Base-by-base conservation (phyloP, 1,284 basidiomycete species). In the Ustilago xerochloae region DNA sequence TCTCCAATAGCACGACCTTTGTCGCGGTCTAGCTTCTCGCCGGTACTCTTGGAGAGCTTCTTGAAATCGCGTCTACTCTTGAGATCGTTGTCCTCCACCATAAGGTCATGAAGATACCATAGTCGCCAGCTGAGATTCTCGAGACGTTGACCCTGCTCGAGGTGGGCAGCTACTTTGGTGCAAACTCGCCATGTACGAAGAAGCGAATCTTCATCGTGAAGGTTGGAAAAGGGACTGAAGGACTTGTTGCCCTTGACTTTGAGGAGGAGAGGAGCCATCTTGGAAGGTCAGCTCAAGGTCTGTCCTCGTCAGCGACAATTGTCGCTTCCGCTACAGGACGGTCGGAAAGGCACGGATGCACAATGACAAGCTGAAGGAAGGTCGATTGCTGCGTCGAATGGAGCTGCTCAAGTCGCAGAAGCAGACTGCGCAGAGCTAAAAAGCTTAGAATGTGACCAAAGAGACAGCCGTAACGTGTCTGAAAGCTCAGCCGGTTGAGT, bases 81-180 rank as follows among this genome's bases (percentile, higher is more conserved):
- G 54, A 65, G 46, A 39, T 77, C 71, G 48, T 75, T 66, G 29
- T 74, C 61, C 55, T 75, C 66, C 41, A 73, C 77, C 56, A 65
- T 67, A 36, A 72, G 72, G 32, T 73, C 67, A 48, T 74, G 70
- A 8, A 79, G 67, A 38, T 77, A 71, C 78, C 78, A 80, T 18
- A 80, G 53, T 5, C 78, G 41, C 78, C 78, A 80, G 43, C 69
- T 76, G 50, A 80, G 63, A 41, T 80, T 80, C 38, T 80, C 78
- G 49, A 78, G 71, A 18, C 78, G 69, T 52, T 78, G 73, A n/a
- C 78, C 78, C 38, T 78, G 73, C 51, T 80, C 77, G 53, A 80
- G 77, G 33, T 77, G 67, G 13, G 69, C 74, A 18, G 75, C 74
- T 26, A 75, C 73, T 49, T 78, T 78, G 50, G 73, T 75, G 59